phyloP scores from a whole-genome alignment of 768 basidiomycete species.

The Cyclocybe aegerita region DNA sequence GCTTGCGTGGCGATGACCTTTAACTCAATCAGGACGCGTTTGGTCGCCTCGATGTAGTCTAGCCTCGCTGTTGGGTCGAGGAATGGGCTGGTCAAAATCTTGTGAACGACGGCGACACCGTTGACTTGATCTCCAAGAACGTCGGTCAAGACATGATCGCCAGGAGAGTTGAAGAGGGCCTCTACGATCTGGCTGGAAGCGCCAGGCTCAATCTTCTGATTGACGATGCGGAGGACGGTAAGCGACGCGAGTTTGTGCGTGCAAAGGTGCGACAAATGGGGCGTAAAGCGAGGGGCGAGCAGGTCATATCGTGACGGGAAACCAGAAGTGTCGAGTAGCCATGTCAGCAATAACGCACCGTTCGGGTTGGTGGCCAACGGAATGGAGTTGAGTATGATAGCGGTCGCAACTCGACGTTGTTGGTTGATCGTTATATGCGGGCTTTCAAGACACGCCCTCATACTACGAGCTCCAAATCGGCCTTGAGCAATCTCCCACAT shows the following conservation, averaged over 20 bases:
- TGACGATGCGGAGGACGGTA: slow-evolving; percentile 93
- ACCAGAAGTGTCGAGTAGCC: slow-evolving; percentile 93
- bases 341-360: slow-evolving; percentile 91
- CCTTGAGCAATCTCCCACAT: slow-evolving; percentile 99
- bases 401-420: slow-evolving; percentile 92
- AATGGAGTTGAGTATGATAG: slow-evolving; percentile 95
- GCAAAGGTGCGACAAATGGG: slow-evolving; percentile 94
- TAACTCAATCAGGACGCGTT: slow-evolving; percentile 85
- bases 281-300: slow-evolving; percentile 93
- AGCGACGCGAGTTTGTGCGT: slow-evolving; percentile 97
- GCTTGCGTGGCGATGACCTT: slow-evolving; percentile 95
- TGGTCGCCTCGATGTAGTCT: slow-evolving; percentile 80
- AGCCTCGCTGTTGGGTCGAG: slow-evolving; percentile 71
- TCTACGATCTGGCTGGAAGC: slow-evolving; percentile 87
- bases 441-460: slow-evolving; percentile 95
- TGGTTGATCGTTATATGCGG: slow-evolving; percentile 84
- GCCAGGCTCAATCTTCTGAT: slow-evolving; percentile 91
- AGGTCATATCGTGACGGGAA: slow-evolving; percentile 96
- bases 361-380: slow-evolving; percentile 98
- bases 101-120: slow-evolving; percentile 89
- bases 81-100: slow-evolving; percentile 86
- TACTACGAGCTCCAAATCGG: slow-evolving; percentile 95
- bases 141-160: slow-evolving; percentile 89
- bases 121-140: slow-evolving; percentile 96
- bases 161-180: slow-evolving; percentile 86